Conservation (phyloP, 1,139 yeast species). For the Blastobotrys elegans region DNA sequence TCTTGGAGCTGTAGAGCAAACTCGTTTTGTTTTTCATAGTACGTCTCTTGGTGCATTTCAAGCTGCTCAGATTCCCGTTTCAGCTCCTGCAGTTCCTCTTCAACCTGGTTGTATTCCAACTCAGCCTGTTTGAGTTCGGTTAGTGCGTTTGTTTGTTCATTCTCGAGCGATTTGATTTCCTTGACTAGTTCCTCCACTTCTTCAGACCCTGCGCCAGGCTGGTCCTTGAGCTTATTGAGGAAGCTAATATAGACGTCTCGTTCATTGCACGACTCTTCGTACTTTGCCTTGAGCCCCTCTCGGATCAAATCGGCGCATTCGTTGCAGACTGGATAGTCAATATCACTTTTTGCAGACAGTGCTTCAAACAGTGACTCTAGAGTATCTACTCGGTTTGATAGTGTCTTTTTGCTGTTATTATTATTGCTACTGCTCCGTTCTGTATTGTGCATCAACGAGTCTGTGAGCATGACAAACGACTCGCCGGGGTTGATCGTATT, state of each 20-base stretch:
- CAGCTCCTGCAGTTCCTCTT: conserved; percentile 19
- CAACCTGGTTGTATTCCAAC: conserved; percentile 38
- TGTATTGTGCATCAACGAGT: conserved; percentile 26
- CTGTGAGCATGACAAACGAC: conserved; percentile 41
- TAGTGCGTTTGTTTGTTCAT: conserved; percentile 26
- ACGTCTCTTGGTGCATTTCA: conserved; percentile 41
- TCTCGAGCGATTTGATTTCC: conserved; percentile 38
- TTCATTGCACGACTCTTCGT: conserved; percentile 70
- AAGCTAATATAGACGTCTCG: conserved; percentile 75
- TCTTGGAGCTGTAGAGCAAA: conserved; percentile 47
- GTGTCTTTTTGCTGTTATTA: conserved; percentile 24
- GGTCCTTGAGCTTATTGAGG: conserved; percentile 60
- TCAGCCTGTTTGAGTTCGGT: conserved; percentile 29
- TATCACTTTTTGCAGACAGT: conserved; percentile 61
- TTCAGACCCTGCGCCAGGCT: conserved; percentile 42
- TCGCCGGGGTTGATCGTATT: conserved; percentile 29
- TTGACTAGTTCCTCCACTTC: conserved; percentile 42
- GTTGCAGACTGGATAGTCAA: conserved; percentile 84
- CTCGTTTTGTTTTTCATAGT: conserved; percentile 46
- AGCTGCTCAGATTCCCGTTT: conserved; percentile 36
- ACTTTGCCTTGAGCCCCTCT: conserved; percentile 62
- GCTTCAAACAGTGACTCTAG: conserved; percentile 63
- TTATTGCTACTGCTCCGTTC: not conserved
- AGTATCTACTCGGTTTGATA: conserved; percentile 42
- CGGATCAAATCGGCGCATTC: conserved; percentile 74